Percentiles rank a stretch among this genome's conserved stretches.
These are phyloP conservation scores for Orbilia blumenaviensis DNA, from an alignment of 2,329 filamentous ascomycete genomes.

Conservation along the genomic window DNA sequence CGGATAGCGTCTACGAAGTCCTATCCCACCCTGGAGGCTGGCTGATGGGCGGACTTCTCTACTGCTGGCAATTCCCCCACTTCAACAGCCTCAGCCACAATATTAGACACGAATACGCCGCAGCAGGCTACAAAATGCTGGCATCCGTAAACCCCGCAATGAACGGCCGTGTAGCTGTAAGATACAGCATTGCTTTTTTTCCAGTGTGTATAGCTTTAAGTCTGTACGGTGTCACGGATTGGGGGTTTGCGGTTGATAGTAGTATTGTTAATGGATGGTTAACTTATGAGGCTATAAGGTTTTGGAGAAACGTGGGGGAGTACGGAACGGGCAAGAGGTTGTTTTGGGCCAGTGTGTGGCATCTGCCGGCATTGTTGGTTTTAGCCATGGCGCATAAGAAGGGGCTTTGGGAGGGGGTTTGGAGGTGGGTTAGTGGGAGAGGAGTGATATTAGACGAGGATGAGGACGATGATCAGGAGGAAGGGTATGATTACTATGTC, in stretches of 20 bases:
- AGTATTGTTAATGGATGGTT: conserved; percentile 87
- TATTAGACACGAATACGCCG: conserved; percentile 88
- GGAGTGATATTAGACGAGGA: conserved; percentile 68
- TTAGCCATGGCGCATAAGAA: conserved; percentile 92
- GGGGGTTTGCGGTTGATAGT: conserved; percentile 82
- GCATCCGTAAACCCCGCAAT: conserved; percentile 85
- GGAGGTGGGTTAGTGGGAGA: conserved; percentile 72
- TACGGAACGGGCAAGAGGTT: conserved; percentile 82
- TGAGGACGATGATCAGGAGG: conserved; percentile 69
- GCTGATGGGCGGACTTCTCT: conserved; percentile 83
- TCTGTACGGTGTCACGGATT: conserved; percentile 81
- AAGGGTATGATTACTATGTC: conserved; percentile 60
- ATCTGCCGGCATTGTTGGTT: conserved; percentile 87
- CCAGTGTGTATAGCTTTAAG: conserved; percentile 85
- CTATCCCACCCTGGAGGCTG: conserved; percentile 73
- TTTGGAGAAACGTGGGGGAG: conserved; percentile 78
- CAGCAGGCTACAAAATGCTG: conserved; percentile 75
- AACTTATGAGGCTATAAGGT: conserved; percentile 77
- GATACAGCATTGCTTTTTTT: conserved; percentile 86
- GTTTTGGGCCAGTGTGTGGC: conserved; percentile 99
- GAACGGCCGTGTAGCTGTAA: conserved; percentile 85
- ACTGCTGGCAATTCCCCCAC: conserved; percentile 97
- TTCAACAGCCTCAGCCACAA: conserved; percentile 93
- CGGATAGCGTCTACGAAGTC: conserved; percentile 26
- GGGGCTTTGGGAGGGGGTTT: conserved; percentile 86